Evolutionary conservation across 208 protist genomes (phyloP).

Genomic region (Wallacemonas sp.): DNA sequence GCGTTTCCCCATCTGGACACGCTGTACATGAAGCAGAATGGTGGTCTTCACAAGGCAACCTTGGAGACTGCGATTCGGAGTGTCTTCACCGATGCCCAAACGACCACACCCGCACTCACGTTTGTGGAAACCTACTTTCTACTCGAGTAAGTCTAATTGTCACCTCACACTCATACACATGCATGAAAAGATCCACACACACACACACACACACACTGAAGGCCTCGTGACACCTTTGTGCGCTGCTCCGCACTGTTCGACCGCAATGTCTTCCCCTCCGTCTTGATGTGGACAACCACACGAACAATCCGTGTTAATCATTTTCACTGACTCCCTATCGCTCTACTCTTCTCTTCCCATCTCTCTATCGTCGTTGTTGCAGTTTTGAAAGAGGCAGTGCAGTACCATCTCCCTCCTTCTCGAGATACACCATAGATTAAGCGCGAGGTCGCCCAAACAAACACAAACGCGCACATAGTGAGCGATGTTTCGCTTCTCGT

Average conservation of each 20-base stretch:
- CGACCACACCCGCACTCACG: neutral
- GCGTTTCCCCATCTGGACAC: slow-evolving; percentile 8
- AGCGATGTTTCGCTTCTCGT: slow-evolving; percentile 14
- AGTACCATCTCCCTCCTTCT: too few species aligned
- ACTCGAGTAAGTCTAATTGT: neutral
- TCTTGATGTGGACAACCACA: too few species aligned
- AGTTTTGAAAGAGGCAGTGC: too few species aligned
- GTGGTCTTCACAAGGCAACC: neutral
- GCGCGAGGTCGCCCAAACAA: neutral
- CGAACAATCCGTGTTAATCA: too few species aligned
- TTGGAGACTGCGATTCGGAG: neutral
- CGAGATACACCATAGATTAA: neutral
- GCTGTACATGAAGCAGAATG: slow-evolving; percentile 30
- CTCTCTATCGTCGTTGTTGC: too few species aligned
- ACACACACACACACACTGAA: neutral
- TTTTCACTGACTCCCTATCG: too few species aligned
- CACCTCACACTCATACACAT: too few species aligned
- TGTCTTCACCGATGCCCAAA: neutral
- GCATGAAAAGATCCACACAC: too few species aligned
- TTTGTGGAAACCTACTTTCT: neutral
- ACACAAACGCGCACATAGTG: neutral
- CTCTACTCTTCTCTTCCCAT: neutral
- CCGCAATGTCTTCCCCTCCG: too few species aligned
- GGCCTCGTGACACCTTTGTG: too few species aligned
- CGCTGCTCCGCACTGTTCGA: too few species aligned